Evolutionary conservation across 1,139 yeast genomes (phyloP), one percentile per base, ranked within the genome.

Genomic region (Blastobotrys malaysiensis): DNA sequence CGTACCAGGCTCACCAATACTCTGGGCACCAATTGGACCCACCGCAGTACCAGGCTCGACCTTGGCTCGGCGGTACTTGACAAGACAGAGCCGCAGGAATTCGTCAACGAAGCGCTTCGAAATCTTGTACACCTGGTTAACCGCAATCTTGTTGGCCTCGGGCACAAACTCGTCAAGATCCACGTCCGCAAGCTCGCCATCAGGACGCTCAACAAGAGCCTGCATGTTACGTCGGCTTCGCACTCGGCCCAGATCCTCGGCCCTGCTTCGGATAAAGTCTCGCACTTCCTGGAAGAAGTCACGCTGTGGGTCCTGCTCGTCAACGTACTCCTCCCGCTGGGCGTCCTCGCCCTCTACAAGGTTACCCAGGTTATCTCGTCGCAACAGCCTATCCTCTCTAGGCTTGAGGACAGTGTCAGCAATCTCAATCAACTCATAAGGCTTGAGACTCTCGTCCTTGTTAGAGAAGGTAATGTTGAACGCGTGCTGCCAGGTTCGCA

Each of bases 11-110:
- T 93, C 99, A 74, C 99, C 99, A 75, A 93, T 93, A 39, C 97
- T 88, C 68, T 93, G 99, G 0, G 99, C 99, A 60, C 99, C 99
- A 73, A 93, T 91, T 14, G 99, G 99, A 61, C 99, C 99, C 51
- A 93, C 99, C 2, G 99, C 99, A 7, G 99, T 93, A 61, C 99
- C 99, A 1, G 99, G 99, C 69, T 95, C 99, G 20, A 95, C 98
- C 72, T 85, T 86, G 13, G 99, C 97, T 62, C 86, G 80, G 54
- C 83, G 84, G 65, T 93, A 95, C 72, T 95, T 95, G 63, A 78
- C 77, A 58, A 93, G 77, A 64, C 97, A 88, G 61, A 86, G 82
- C 50, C 80, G 78, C 66, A 95, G 75, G 72, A 95, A 95, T 58
- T 77, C 80, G n/a, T 71, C 70, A 18, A 93, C 80, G 58, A 86